Conservation (phyloP, 2,329 filamentous ascomycete species). For the Phaeomoniella chlamydospora region DNA sequence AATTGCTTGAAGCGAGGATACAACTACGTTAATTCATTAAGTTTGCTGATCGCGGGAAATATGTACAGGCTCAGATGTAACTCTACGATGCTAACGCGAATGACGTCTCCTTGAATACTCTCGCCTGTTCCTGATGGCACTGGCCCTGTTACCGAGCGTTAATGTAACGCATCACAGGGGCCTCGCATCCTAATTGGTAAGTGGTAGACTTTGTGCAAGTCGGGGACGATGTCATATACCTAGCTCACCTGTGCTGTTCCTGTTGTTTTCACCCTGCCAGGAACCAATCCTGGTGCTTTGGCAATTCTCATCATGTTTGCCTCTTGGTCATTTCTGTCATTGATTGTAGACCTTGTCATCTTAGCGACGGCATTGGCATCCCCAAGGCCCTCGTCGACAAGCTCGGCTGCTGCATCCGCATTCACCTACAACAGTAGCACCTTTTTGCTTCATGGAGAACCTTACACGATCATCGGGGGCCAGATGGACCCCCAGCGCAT, state of each 20-base stretch:
- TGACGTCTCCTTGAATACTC: too few relatives aligned
- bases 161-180: too few relatives aligned
- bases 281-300: too few relatives aligned
- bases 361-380: background rate
- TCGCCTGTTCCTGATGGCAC: too few relatives aligned
- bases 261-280: too few relatives aligned
- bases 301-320: background rate
- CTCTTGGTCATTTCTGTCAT: background rate
- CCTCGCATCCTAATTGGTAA: too few relatives aligned
- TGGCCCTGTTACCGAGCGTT: too few relatives aligned
- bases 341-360: background rate
- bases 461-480: constrained; percentile 30
- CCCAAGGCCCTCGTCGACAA: background rate
- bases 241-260: too few relatives aligned
- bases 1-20: too few relatives aligned
- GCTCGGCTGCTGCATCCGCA: constrained; percentile 1
- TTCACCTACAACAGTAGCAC: constrained; percentile 25
- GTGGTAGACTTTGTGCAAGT: too few relatives aligned
- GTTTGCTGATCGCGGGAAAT: background rate
- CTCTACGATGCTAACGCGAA: background rate
- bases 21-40: background rate
- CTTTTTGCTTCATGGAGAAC: constrained; percentile 26
- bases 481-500: constrained; percentile 38
- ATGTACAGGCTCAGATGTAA: background rate
- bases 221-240: too few relatives aligned